Evolutionary conservation across 1,284 basidiomycete species (phyloP).

Genomic region (Sporisorium scitamineum): DNA sequence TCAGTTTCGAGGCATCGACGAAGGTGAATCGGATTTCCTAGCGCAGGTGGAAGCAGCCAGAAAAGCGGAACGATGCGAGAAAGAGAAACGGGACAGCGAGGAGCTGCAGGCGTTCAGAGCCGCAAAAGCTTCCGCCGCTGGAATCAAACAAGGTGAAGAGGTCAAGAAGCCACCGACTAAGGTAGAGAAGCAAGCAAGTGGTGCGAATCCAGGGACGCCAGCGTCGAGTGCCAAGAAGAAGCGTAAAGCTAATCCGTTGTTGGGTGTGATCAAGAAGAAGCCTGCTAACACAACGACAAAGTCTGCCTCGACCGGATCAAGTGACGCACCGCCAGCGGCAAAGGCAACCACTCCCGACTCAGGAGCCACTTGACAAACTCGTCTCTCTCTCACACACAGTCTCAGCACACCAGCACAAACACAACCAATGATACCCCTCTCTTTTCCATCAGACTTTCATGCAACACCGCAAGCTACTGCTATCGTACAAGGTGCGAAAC

Average conservation of each 20-base stretch:
- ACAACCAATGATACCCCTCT: background rate
- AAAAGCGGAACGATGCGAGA: constrained; percentile 29
- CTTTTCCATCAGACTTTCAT: background rate
- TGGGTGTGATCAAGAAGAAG: constrained; percentile 51
- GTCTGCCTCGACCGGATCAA: background rate
- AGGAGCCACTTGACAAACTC: background rate
- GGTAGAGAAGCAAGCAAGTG: background rate
- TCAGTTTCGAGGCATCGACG: constrained; percentile 66
- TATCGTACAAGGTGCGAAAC: background rate
- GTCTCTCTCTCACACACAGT: background rate
- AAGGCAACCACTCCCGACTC: background rate
- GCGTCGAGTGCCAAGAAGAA: constrained; percentile 28
- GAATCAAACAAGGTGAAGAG: background rate
- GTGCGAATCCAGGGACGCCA: background rate
- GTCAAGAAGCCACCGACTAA: too few species aligned
- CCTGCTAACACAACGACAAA: background rate
- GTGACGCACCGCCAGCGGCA: background rate
- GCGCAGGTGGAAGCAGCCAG: constrained; percentile 44
- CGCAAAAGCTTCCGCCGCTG: background rate
- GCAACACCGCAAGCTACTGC: background rate
- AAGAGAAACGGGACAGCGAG: constrained; percentile 26
- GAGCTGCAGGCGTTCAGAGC: constrained; percentile 53
- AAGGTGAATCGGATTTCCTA: constrained; percentile 61
- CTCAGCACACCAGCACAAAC: background rate
- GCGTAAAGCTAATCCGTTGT: constrained; percentile 20